Percentiles rank a stretch among this genome's conserved stretches.
Conservation (phyloP, 768 basidiomycete species). For the Rhizopogon sp. region DNA sequence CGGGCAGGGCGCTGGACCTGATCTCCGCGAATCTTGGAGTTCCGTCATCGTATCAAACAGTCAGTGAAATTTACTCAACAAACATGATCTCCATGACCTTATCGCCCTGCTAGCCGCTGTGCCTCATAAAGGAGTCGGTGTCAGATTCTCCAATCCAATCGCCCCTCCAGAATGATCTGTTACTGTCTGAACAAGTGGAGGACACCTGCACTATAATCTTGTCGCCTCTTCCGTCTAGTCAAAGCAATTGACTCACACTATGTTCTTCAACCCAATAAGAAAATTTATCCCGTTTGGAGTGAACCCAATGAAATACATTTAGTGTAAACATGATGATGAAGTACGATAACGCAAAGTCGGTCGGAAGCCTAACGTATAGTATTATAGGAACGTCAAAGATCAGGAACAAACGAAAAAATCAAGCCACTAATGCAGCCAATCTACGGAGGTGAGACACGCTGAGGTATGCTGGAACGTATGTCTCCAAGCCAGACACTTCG, state of each 20-base stretch:
- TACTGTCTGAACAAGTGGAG: slow-evolving; percentile 45
- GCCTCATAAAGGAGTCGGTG: slow-evolving; percentile 28
- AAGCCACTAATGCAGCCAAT: slow-evolving; percentile 82
- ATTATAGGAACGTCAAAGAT: not conserved
- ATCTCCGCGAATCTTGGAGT: slow-evolving; percentile 25
- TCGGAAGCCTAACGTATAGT: slow-evolving; percentile 1
- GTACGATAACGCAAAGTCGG: slow-evolving; percentile 5
- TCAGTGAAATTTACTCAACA: slow-evolving; percentile 5
- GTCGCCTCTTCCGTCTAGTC: not conserved
- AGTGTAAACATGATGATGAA: slow-evolving; percentile 10
- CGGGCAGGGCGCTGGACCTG: slow-evolving; percentile 62
- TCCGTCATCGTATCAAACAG: slow-evolving; percentile 5
- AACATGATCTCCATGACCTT: slow-evolving; percentile 20
- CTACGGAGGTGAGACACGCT: slow-evolving; percentile 87
- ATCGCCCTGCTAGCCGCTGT: slow-evolving; percentile 36
- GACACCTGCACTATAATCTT: slow-evolving; percentile 39
- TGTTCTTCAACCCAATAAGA: not conserved
- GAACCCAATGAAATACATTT: slow-evolving; percentile 11
- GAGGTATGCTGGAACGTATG: slow-evolving; percentile 90
- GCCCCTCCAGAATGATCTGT: slow-evolving; percentile 42
- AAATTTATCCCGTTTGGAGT: not conserved
- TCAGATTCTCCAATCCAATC: slow-evolving; percentile 19
- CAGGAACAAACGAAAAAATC: slow-evolving; percentile 17
- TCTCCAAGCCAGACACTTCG: slow-evolving; percentile 94
- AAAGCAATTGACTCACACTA: not conserved